These are phyloP conservation scores for Aspergillus piperis DNA, from an alignment of 2,329 filamentous ascomycete genomes.

Conservation along the genomic window DNA sequence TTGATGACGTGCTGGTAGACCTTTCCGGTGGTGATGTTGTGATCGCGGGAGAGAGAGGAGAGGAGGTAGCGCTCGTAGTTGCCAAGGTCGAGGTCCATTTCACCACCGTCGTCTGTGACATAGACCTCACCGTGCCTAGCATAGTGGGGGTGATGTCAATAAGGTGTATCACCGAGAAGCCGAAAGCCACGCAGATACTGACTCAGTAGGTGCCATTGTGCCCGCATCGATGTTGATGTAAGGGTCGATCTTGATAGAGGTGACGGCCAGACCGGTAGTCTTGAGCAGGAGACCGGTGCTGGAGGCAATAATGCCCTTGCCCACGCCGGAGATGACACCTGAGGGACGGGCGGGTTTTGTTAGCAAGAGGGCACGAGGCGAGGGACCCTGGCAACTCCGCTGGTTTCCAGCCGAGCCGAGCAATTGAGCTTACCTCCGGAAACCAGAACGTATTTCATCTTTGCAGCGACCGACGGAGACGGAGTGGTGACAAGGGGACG, in stretches of 20 bases:
- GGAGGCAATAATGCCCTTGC: conserved; percentile 68
- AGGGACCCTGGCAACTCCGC: neutral
- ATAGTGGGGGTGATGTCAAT: conserved; percentile 4
- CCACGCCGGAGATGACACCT: conserved; percentile 55
- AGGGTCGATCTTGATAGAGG: conserved; percentile 54
- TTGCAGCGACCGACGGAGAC: conserved; percentile 30
- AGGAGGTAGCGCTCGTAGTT: conserved; percentile 82
- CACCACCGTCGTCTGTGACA: conserved; percentile 80
- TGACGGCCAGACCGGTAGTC: conserved; percentile 30
- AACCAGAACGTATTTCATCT: conserved; percentile 80
- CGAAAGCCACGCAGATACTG: conserved; percentile 13
- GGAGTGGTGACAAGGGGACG: neutral
- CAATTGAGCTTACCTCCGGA: conserved; percentile 65
- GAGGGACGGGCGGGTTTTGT: conserved; percentile 8
- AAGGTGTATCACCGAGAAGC: conserved; percentile 3
- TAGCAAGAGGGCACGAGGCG: conserved; percentile 1
- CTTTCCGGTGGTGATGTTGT: conserved; percentile 98
- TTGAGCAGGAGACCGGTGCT: conserved; percentile 34
- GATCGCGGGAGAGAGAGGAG: conserved; percentile 77
- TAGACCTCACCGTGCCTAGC: conserved; percentile 77
- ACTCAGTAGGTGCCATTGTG: conserved; percentile 54
- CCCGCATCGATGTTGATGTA: conserved; percentile 78
- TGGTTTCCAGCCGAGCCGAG: neutral
- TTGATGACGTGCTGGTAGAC: conserved; percentile 89
- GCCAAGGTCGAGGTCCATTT: conserved; percentile 72